These are phyloP conservation scores for Myriosclerotinia scirpicola DNA, from an alignment of 2,329 filamentous ascomycete genomes.

Conservation along the genomic window DNA sequence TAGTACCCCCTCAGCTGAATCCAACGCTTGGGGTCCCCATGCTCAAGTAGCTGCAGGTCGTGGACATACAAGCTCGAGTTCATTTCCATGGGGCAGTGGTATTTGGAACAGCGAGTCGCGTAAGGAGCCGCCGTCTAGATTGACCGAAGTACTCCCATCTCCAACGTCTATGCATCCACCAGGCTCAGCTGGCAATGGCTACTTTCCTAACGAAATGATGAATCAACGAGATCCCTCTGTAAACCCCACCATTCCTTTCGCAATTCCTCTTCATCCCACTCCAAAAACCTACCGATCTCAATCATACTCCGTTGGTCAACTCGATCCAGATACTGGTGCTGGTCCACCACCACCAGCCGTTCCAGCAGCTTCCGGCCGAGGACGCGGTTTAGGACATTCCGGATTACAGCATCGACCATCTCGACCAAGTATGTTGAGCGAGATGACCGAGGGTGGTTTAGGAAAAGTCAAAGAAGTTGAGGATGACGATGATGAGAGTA, in stretches of 20 bases:
- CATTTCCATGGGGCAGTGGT: constrained; percentile 74
- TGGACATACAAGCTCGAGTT: constrained; percentile 44
- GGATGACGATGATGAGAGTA: constrained; percentile 61
- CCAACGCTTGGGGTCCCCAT: constrained; percentile 56
- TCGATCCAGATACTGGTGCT: constrained; percentile 63
- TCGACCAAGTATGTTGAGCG: constrained; percentile 72
- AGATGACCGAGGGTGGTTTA: constrained; percentile 65
- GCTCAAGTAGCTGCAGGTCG: constrained; percentile 47
- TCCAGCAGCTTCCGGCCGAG: constrained; percentile 35
- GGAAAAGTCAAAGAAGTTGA: constrained; percentile 71
- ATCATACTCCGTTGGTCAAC: constrained; percentile 92
- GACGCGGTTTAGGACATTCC: constrained; percentile 55
- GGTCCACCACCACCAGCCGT: constrained; percentile 31
- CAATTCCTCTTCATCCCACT: constrained; percentile 84
- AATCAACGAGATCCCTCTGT: constrained; percentile 52
- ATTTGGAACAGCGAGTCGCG: constrained; percentile 77
- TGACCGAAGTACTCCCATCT: constrained; percentile 73
- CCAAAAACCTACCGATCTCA: constrained; percentile 93
- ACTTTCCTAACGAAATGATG: constrained; percentile 52
- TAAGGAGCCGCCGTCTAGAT: constrained; percentile 72
- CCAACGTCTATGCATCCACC: constrained; percentile 61
- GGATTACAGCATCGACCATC: constrained; percentile 80
- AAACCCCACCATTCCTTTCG: constrained; percentile 74
- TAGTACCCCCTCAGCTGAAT: constrained; percentile 72
- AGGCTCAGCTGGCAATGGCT: constrained; percentile 43